phyloP scores from a whole-genome alignment of 441 rosid species.

The Geranium incanum region DNA sequence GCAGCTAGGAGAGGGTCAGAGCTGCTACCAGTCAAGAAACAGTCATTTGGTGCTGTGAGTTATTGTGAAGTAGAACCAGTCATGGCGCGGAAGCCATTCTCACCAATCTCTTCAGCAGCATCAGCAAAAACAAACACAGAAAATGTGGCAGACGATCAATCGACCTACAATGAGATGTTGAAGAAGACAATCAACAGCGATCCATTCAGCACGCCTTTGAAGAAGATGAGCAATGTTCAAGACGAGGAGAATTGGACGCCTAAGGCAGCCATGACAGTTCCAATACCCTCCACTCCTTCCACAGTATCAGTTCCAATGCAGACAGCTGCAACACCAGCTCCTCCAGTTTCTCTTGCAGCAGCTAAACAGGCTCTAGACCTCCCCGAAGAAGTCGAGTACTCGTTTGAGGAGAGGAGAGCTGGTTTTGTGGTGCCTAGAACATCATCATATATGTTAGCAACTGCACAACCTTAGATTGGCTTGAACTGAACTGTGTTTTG shows the following conservation, averaged over 20 bases:
- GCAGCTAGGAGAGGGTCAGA: constrained; percentile 9
- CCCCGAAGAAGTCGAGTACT: constrained; percentile 52
- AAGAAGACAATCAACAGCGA: constrained; percentile 31
- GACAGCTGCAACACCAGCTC: constrained; percentile 54
- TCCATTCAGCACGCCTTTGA: constrained; percentile 21
- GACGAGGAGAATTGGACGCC: constrained; percentile 68
- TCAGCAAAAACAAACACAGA: constrained; percentile 37
- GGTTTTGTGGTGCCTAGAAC: constrained; percentile 49
- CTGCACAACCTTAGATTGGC: constrained; percentile 19
- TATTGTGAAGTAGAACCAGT: constrained; percentile 33
- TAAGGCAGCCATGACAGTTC: neutral
- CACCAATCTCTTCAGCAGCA: constrained; percentile 49
- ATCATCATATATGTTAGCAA: constrained; percentile 23
- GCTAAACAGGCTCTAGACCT: constrained; percentile 32
- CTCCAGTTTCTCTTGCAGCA: constrained; percentile 22
- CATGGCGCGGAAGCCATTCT: constrained; percentile 74
- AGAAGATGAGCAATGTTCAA: constrained; percentile 26
- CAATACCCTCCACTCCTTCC: constrained; percentile 56
- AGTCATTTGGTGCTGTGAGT: constrained; percentile 22
- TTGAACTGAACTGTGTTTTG: too few relatives aligned
- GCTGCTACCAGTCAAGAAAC: neutral
- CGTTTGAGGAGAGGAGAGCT: constrained; percentile 79
- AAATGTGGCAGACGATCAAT: constrained; percentile 26
- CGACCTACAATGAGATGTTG: constrained; percentile 20
- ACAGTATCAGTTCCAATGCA: constrained; percentile 74